Conservation (phyloP, 164 flowering plant genomes). For the Pachysandra terminalis region DNA sequence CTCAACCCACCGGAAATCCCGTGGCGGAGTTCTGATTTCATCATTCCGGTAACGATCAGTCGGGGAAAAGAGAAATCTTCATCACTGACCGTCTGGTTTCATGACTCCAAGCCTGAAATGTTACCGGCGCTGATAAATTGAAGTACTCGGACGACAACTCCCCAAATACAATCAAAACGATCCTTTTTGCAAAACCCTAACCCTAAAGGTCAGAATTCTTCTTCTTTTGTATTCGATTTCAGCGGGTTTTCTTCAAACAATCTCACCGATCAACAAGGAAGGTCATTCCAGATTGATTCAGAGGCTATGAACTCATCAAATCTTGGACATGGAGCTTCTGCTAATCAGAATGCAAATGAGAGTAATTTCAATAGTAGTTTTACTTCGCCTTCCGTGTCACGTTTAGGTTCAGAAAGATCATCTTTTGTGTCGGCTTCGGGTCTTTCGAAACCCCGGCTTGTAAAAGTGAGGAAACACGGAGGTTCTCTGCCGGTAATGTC, state of each 20-base stretch:
- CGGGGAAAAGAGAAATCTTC: background rate
- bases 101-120: conserved; percentile 17
- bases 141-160: conserved; percentile 6
- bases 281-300: background rate
- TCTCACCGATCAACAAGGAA: conserved; percentile 3
- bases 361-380: background rate
- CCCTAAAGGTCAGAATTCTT: conserved; percentile 19
- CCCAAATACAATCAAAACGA: conserved; percentile 9
- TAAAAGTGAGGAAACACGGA: conserved; percentile 21
- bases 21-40: too few relatives aligned
- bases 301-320: conserved; percentile 8
- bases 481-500: conserved; percentile 6
- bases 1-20: too few relatives aligned
- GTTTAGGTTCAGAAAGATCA: conserved; percentile 3
- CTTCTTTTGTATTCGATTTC: conserved; percentile 2
- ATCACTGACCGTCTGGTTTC: background rate
- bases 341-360: conserved; percentile 5
- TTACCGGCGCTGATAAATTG: conserved; percentile 21
- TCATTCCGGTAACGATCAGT: background rate
- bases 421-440: conserved; percentile 4
- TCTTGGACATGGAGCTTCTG: conserved; percentile 2
- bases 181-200: conserved; percentile 23
- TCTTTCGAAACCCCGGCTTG: conserved; percentile 25
- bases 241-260: background rate
- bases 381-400: conserved; percentile 4